Base-by-base conservation (phyloP, 2,329 filamentous ascomycete genomes). In the Alternaria sp. region DNA sequence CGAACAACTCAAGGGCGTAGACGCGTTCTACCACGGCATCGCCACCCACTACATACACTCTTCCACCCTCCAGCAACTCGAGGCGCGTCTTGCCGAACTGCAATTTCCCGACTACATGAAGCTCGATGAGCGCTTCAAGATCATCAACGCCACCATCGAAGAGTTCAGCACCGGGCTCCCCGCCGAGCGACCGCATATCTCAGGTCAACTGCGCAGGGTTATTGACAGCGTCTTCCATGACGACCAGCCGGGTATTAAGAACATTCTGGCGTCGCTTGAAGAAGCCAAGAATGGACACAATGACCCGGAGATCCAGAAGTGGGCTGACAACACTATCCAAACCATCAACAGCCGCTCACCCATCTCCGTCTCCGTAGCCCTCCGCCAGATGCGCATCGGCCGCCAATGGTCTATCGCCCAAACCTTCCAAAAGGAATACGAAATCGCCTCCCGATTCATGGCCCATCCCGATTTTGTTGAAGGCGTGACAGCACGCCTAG, bases 11-110 rank as follows among this genome's bases (percentile, higher is more conserved):
- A 88, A 84, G 60, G 95, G 95, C 41, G 89, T 89, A 11, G 91
- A 98, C 75, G 90, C 89, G 51, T 93, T 96, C 72, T 97, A 96
- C 80, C 85, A 92, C 44, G 95, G 95, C 58, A 84, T 99, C 69
- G 95, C 95, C 60, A 98, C 95, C 13, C 95, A 99, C 81, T 99
- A 97, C 81, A 82, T 99, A 65, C 91, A 99, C 83, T 97, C 94
- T 41, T 93, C 91, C 60, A 89, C 90, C 66, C 84, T 99, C 60
- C 88, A 90, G 49, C 86, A 87, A 68, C 85, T 99, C 57, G 92
- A 97, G 77, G 84, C 88, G 21, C 91, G 94, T 75, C 85, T 99
- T 26, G 91, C 92, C 1, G 95, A 99, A 80, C 85, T 99, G 62
- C 86, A 89, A 28, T 99, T 99, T 83, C 85, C 86, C 59, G 96